Conservation (phyloP, 352 stramenopile species). For the Pythium myriotylum region DNA sequence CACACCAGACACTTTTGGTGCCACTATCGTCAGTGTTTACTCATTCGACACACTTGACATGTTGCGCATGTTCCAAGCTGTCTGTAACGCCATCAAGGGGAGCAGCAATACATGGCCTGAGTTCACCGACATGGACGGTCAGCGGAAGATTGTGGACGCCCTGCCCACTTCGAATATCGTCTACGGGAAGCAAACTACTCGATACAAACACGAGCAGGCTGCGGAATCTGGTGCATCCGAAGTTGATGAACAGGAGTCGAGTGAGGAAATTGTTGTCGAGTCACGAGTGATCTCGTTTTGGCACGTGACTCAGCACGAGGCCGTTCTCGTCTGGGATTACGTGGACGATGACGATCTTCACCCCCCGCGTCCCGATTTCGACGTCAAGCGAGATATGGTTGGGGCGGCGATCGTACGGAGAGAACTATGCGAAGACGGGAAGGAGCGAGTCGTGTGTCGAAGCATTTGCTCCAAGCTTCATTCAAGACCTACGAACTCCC, state of each 20-base stretch:
- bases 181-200: constrained; percentile 42
- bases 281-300: constrained; percentile 32
- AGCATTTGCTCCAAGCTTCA: constrained; percentile 64
- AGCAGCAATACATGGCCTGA: constrained; percentile 48
- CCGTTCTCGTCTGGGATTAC: constrained; percentile 39
- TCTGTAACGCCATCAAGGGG: constrained; percentile 44
- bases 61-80: constrained; percentile 41
- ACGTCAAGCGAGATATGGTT: constrained; percentile 31
- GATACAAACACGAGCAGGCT: constrained; percentile 33
- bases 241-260: not conserved
- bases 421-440: constrained; percentile 32
- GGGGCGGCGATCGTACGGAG: constrained; percentile 23
- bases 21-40: constrained; percentile 53
- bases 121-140: constrained; percentile 35
- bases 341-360: constrained; percentile 41
- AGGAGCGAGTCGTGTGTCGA: constrained; percentile 49
- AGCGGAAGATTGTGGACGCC: constrained; percentile 35
- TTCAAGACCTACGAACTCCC: not conserved
- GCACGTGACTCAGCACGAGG: constrained; percentile 32
- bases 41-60: constrained; percentile 55
- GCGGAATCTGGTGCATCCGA: not conserved
- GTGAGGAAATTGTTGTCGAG: constrained; percentile 37
- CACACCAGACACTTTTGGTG: constrained; percentile 36
- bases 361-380: constrained; percentile 25
- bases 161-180: constrained; percentile 42